Conservation (phyloP, 352 stramenopile species). For the Lagenidium giganteum region DNA sequence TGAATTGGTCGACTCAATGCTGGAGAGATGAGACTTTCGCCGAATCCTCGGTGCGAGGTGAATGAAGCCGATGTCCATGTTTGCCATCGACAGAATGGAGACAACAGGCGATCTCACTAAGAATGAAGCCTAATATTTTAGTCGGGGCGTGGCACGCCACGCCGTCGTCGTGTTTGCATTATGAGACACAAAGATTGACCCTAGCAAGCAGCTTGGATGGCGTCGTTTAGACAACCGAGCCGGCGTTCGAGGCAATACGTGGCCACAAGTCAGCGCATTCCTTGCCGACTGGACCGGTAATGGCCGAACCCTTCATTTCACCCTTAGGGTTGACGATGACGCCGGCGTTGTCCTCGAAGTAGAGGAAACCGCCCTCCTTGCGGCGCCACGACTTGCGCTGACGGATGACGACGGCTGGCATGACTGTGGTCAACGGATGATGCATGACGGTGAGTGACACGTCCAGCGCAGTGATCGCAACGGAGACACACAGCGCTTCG, state of each 20-base stretch:
- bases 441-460: too few relatives aligned
- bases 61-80: too few relatives aligned
- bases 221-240: slow-evolving; percentile 96
- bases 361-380: slow-evolving; percentile 99
- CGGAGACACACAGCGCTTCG: background rate
- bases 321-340: slow-evolving; percentile 99
- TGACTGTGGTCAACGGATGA: slow-evolving; percentile 87
- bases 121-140: too few relatives aligned
- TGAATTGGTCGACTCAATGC: too few relatives aligned
- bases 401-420: slow-evolving; percentile 97
- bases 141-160: too few relatives aligned
- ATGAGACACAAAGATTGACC: too few relatives aligned
- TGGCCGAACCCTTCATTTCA: slow-evolving; percentile 99
- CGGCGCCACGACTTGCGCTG: slow-evolving; percentile 98
- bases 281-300: slow-evolving; percentile 98
- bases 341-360: slow-evolving; percentile 99
- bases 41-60: too few relatives aligned
- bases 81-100: too few relatives aligned
- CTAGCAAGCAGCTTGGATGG: too few relatives aligned
- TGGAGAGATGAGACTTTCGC: too few relatives aligned
- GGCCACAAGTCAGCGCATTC: slow-evolving; percentile 99
- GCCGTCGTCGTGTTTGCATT: too few relatives aligned
- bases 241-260: slow-evolving; percentile 98
- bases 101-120: too few relatives aligned
- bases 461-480: background rate